Evolutionary conservation across 2,329 filamentous ascomycete species (phyloP).

Genomic region (Acephala macrosclerotiorum): DNA sequence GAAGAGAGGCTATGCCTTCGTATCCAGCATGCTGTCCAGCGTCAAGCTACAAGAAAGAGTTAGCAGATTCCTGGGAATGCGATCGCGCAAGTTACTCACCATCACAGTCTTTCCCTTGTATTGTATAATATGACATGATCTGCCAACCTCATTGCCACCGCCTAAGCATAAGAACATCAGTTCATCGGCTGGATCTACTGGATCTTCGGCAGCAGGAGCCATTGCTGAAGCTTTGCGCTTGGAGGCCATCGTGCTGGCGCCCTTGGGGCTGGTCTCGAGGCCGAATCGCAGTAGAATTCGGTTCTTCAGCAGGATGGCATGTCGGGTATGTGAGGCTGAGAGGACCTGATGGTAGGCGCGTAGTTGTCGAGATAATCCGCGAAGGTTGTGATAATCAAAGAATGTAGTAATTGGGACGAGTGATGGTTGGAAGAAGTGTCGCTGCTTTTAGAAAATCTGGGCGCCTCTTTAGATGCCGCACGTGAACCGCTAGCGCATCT

Average conservation of each 20-base stretch:
- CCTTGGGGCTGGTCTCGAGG: background rate
- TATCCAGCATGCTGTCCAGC: conserved; percentile 97
- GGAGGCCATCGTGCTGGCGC: conserved; percentile 73
- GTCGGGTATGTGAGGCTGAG: background rate
- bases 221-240: conserved; percentile 89
- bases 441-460: background rate
- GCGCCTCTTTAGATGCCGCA: background rate
- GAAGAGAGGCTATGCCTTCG: conserved; percentile 89
- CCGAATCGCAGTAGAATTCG: background rate
- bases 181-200: conserved; percentile 91
- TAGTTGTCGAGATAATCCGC: background rate
- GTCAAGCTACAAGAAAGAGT: conserved; percentile 71
- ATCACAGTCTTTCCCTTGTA: conserved; percentile 99
- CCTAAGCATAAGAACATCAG: conserved; percentile 93
- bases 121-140: conserved; percentile 96
- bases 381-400: background rate
- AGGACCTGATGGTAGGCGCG: background rate
- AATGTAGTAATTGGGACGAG: background rate
- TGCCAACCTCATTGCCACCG: conserved; percentile 95
- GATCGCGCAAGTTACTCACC: conserved; percentile 61
- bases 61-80: conserved; percentile 4
- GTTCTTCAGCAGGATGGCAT: background rate
- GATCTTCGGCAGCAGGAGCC: conserved; percentile 75
- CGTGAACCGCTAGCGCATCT: background rate
- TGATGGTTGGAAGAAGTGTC: background rate